Base-by-base conservation (phyloP, 805 yeast genomes). In the Spencermartinsiella europaea region DNA sequence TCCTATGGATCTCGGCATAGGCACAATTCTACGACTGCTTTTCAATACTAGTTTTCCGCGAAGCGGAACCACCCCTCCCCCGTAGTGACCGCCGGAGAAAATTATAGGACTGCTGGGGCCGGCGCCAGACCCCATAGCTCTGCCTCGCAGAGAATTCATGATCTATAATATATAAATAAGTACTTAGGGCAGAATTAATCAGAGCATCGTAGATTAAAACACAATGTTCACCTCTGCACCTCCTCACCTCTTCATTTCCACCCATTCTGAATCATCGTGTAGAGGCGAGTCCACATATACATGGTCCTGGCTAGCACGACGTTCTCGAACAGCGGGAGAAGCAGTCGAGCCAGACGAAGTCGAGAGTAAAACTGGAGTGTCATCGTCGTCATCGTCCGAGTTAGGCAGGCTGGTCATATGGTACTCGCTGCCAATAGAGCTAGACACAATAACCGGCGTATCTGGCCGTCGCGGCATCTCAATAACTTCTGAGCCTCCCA, bases 331-430 rank as follows among this genome's bases (percentile, higher is more conserved):
- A n/a, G 17, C 20, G 10, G 38, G 20, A 5, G 38, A 34, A 7
- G 20, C 12, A 34, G 17, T 16, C 17, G 17, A 5, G 14, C 12
- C 14, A 34, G 5, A 3, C 20, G 31, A 25, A 12, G 7, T 7
- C 12, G 40, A 35, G 5, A 43, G 33, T 33, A 40, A 5, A 7
- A 42, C 41, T 4, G 41, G 40, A 5, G 41, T 28, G 4, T 37
- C 46, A 16, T 25, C 34, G 17, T 38, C 21, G 20, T 27, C 34
- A 7, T 47, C 50, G 14, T 38, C 16, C 12, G 21, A n/a, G 14
- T 20, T 36, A 15, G 21, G 16, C 5, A n/a, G 10, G 16, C 31
- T 25, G 31, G 31, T 12, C 31, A 25, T 7, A 25, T 25, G 31
- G 12, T 25, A 25, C 12, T 25, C 31, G 31, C 31, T 25, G 31